phyloP scores from a whole-genome alignment of 495 filamentous ascomycete genomes.

The Hyphodiscus hymeniophilus region DNA sequence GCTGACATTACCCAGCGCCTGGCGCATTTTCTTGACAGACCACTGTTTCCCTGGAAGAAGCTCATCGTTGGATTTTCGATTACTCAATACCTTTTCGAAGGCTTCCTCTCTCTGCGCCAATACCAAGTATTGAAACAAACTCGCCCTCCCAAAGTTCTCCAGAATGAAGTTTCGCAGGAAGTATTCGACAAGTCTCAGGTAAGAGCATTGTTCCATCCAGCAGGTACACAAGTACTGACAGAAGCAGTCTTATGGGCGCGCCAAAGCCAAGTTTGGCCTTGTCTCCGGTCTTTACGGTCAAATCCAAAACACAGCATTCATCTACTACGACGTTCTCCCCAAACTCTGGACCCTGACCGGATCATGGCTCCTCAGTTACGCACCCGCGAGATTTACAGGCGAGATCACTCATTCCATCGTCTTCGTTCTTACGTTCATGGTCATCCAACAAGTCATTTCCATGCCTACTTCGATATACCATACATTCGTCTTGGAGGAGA shows the following conservation, averaged over 20 bases:
- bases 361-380: constrained; percentile 58
- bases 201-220: constrained; percentile 9
- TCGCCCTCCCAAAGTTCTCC: constrained; percentile 73
- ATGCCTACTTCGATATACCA: constrained; percentile 83
- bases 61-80: constrained; percentile 89
- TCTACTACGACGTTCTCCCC: constrained; percentile 83
- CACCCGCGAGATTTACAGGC: constrained; percentile 71
- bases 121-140: constrained; percentile 75
- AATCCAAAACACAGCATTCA: constrained; percentile 75
- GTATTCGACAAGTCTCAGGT: constrained; percentile 92
- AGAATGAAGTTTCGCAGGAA: constrained; percentile 78
- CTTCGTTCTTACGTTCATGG: constrained; percentile 81
- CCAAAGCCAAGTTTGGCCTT: constrained; percentile 85
- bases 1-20: constrained; percentile 56
- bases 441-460: constrained; percentile 67
- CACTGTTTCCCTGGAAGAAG: constrained; percentile 2
- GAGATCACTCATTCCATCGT: constrained; percentile 91
- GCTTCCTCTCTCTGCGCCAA: constrained; percentile 76
- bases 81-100: constrained; percentile 80
- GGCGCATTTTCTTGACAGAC: constrained; percentile 35
- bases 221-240: constrained; percentile 9
- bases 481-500: constrained; percentile 91
- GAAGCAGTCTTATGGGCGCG: constrained; percentile 71
- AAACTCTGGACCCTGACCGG: constrained; percentile 84
- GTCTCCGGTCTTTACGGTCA: constrained; percentile 75